phyloP scores from a whole-genome alignment of 306 rosid species.

The Vachellia collinsii region DNA sequence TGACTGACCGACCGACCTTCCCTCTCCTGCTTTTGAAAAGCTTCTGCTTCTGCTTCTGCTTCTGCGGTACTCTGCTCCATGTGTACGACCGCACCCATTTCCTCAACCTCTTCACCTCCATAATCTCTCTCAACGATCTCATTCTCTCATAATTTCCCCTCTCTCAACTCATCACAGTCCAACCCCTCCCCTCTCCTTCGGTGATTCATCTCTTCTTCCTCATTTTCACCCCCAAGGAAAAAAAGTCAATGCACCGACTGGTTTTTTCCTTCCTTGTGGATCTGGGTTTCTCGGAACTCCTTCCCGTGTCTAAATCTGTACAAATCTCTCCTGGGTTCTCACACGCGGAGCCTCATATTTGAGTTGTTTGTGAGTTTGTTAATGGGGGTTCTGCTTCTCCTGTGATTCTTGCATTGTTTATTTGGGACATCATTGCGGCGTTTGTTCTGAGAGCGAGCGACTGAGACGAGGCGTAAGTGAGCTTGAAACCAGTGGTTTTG shows the following conservation, averaged over 20 bases:
- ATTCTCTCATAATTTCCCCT: slow-evolving; percentile 35
- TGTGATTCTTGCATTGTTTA: slow-evolving; percentile 6
- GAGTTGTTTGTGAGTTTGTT: background rate
- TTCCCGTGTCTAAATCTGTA: slow-evolving; percentile 24
- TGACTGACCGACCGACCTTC: background rate
- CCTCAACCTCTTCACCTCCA: slow-evolving; percentile 31
- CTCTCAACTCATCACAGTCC: background rate
- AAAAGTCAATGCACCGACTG: slow-evolving; percentile 57
- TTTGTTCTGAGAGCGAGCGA: slow-evolving; percentile 14
- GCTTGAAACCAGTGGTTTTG: slow-evolving; percentile 28
- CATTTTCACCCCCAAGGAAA: background rate
- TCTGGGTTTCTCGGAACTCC: slow-evolving; percentile 44
- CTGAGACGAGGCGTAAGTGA: slow-evolving; percentile 40
- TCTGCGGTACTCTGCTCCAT: slow-evolving; percentile 6
- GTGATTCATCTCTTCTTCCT: slow-evolving; percentile 33
- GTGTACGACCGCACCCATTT: background rate
- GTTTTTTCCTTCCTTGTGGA: slow-evolving; percentile 33
- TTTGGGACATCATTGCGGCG: slow-evolving; percentile 12
- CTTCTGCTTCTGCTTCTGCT: slow-evolving; percentile 36
- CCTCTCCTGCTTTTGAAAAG: slow-evolving; percentile 29
- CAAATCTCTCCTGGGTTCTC: slow-evolving; percentile 1
- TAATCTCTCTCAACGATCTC: slow-evolving; percentile 37
- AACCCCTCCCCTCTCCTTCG: slow-evolving; percentile 6
- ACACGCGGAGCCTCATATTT: background rate
- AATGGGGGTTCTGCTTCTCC: slow-evolving; percentile 22